Conservation (phyloP, 2,329 filamentous ascomycete genomes). For the Fusarium odoratissimum region DNA sequence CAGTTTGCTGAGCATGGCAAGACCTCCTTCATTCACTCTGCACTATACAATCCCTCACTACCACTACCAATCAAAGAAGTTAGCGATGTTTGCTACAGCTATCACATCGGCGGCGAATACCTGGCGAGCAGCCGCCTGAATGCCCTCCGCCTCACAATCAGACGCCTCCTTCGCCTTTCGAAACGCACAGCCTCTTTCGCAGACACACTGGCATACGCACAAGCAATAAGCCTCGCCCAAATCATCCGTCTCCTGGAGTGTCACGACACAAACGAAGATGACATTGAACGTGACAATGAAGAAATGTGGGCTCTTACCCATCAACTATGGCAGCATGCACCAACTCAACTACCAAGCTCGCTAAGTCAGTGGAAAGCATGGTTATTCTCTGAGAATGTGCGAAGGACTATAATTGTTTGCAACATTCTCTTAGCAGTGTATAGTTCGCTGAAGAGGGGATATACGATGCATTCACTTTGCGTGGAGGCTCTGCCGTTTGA, state of each 20-base stretch:
- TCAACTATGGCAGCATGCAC: not conserved
- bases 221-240: not conserved
- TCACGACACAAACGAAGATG: not conserved
- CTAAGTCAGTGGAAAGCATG: conserved; percentile 14
- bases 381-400: conserved; percentile 4
- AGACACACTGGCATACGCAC: not conserved
- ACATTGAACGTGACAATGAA: not conserved
- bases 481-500: conserved; percentile 12
- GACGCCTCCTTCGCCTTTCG: not conserved
- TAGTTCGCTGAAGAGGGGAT: conserved; percentile 3
- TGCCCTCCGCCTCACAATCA: not conserved
- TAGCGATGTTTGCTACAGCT: not conserved
- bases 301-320: not conserved
- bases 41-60: rapidly evolving
- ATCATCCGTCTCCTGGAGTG: not conserved
- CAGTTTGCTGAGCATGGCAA: not conserved
- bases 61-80: not conserved
- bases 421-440: not conserved
- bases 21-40: conserved; percentile 1
- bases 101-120: not conserved
- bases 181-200: not conserved
- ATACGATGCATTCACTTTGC: conserved; percentile 11
- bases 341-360: not conserved
- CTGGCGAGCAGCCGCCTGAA: not conserved
- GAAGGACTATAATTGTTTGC: conserved; percentile 9